Conservation (phyloP, 2,329 filamentous ascomycete genomes). For the Neonectria faginata region DNA sequence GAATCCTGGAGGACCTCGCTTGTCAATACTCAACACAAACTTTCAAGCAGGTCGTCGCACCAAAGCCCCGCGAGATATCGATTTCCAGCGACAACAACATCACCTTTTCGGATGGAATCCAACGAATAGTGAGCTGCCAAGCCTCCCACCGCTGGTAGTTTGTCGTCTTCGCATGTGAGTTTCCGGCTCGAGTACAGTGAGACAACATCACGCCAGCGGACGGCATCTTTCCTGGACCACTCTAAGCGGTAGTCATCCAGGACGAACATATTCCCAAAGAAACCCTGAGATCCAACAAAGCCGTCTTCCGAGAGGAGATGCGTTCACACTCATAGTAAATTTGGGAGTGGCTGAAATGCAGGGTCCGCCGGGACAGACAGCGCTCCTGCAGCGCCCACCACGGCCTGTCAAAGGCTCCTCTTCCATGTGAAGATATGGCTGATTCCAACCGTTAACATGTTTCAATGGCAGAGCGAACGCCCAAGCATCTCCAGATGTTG, state of each 20-base stretch:
- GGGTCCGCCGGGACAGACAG: neutral
- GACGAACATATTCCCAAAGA: too few species aligned
- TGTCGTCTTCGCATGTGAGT: neutral
- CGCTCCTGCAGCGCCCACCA: slow-evolving; percentile 4
- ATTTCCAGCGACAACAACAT: neutral
- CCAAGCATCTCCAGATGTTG: neutral
- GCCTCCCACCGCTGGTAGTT: neutral
- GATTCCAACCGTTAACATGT: neutral
- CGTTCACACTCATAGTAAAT: neutral
- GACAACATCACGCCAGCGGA: neutral
- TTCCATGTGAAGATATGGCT: neutral
- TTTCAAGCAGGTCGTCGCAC: neutral
- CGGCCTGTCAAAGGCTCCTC: slow-evolving; percentile 1
- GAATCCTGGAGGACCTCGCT: neutral
- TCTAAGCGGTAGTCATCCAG: neutral
- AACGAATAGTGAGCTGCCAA: neutral
- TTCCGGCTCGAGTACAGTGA: neutral
- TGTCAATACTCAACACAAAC: neutral
- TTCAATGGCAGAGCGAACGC: neutral
- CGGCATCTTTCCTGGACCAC: neutral
- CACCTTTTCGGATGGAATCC: neutral
- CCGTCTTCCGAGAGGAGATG: neutral
- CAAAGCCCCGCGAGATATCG: slow-evolving; percentile 20
- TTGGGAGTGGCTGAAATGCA: neutral
- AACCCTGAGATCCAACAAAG: neutral